Conservation (phyloP, 768 basidiomycete species). For the Agrocybe praecox region DNA sequence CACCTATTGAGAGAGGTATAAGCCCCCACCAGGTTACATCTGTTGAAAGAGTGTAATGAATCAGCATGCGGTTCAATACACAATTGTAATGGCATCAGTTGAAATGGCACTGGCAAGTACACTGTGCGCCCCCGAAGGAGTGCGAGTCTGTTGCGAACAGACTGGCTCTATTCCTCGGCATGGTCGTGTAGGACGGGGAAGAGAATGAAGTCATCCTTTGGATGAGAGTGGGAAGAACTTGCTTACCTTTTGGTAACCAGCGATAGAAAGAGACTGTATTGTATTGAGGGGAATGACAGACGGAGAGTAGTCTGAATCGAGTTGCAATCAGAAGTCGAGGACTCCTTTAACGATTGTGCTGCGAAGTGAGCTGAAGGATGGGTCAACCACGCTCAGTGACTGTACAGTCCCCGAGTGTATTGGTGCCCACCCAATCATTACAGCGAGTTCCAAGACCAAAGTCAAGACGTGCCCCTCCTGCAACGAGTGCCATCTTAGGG, state of each 20-base stretch:
- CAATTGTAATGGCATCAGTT: slow-evolving; percentile 53
- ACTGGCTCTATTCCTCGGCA: slow-evolving; percentile 80
- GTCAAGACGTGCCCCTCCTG: slow-evolving; percentile 33
- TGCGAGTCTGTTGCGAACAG: slow-evolving; percentile 77
- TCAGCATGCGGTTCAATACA: background rate
- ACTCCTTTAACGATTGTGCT: slow-evolving; percentile 37
- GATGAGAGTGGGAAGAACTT: background rate
- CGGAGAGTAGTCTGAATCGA: slow-evolving; percentile 77
- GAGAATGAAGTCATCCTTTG: slow-evolving; percentile 78
- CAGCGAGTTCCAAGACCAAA: slow-evolving; percentile 57
- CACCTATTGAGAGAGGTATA: background rate
- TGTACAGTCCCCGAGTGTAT: slow-evolving; percentile 5
- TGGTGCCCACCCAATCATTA: slow-evolving; percentile 49
- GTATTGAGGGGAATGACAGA: slow-evolving; percentile 50
- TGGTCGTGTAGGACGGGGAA: slow-evolving; percentile 92
- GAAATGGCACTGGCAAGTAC: slow-evolving; percentile 91
- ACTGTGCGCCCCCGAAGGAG: slow-evolving; percentile 51
- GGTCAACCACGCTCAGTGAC: slow-evolving; percentile 8
- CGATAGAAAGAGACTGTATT: no score
- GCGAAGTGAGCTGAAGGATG: slow-evolving; percentile 73
- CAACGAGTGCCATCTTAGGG: slow-evolving; percentile 42
- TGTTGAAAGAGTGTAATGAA: background rate
- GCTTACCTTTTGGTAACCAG: slow-evolving; percentile 20
- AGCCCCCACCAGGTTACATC: background rate
- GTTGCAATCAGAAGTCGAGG: slow-evolving; percentile 27